Percentiles rank a stretch among this genome's conserved stretches.
phyloP scores from a whole-genome alignment of 495 filamentous ascomycete genomes.

The Tuber melanosporum region DNA sequence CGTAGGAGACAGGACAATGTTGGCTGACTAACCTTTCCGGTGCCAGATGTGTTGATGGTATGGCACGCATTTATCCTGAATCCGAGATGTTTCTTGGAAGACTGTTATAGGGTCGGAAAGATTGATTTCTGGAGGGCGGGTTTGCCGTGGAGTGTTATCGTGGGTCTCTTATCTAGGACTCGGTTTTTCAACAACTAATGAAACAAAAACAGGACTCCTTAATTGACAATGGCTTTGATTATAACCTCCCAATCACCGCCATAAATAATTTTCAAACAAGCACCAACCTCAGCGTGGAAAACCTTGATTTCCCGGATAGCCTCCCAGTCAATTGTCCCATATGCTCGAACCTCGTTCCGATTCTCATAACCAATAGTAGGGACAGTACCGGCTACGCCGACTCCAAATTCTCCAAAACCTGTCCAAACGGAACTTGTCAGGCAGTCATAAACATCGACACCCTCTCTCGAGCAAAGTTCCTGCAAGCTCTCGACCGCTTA shows the following conservation, averaged over 20 bases:
- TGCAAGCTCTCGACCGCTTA: neutral
- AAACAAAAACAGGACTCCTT: neutral
- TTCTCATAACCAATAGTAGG: neutral
- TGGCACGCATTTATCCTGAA: slow-evolving; percentile 83
- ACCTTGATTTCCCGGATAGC: neutral
- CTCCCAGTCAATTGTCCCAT: neutral
- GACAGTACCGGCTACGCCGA: neutral
- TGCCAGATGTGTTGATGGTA: slow-evolving; percentile 72
- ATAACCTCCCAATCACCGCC: neutral
- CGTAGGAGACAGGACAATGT: neutral
- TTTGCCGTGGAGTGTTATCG: slow-evolving; percentile 61
- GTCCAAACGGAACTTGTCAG: neutral
- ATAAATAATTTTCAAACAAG: neutral
- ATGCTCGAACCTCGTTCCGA: neutral
- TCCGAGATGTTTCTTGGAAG: slow-evolving; percentile 67
- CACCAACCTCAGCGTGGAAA: neutral
- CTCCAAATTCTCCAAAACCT: neutral
- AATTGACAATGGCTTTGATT: neutral
- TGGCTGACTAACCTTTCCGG: neutral
- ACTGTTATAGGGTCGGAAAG: slow-evolving; percentile 58
- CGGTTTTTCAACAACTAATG: neutral
- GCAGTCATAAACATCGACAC: neutral
- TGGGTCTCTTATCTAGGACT: neutral
- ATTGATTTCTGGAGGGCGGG: slow-evolving; percentile 57
- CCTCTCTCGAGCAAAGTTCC: neutral